phyloP scores from a whole-genome alignment of 2,329 filamentous ascomycete species.

The Orbilia brochopaga region DNA sequence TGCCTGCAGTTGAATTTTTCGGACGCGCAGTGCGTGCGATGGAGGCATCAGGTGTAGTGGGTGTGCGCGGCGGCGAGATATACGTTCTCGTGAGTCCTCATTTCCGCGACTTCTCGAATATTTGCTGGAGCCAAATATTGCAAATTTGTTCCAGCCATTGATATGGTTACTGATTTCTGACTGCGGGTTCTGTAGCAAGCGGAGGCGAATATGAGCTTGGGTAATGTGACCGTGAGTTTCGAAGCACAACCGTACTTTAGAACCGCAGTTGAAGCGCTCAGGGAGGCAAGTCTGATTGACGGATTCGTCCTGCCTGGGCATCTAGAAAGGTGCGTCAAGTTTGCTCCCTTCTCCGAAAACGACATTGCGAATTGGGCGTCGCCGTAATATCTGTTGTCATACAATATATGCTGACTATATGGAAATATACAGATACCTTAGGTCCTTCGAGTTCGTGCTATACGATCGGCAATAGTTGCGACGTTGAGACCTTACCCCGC shows the following conservation, averaged over 20 bases:
- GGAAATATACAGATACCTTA: constrained; percentile 24
- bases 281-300: constrained; percentile 42
- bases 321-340: constrained; percentile 28
- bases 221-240: constrained; percentile 42
- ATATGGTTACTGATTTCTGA: constrained; percentile 5
- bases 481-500: neutral
- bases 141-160: neutral
- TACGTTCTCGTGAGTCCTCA: constrained; percentile 39
- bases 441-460: constrained; percentile 47
- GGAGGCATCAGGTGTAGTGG: constrained; percentile 1
- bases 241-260: constrained; percentile 37
- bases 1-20: constrained; percentile 46
- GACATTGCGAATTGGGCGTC: neutral
- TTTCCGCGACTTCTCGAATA: neutral
- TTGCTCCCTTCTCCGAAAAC: neutral
- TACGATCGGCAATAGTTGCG: constrained; percentile 16
- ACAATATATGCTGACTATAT: constrained; percentile 3
- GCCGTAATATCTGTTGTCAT: neutral
- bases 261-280: constrained; percentile 43
- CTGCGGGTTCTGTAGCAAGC: constrained; percentile 29
- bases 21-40: constrained; percentile 21
- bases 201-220: constrained; percentile 48
- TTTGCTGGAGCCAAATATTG: too few relatives aligned
- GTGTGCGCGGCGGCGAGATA: constrained; percentile 16
- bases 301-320: constrained; percentile 34